Evolutionary conservation across 2,329 filamentous ascomycete genomes (phyloP), one percentile per base, ranked within the genome.

Genomic region (Fusarium poae): DNA sequence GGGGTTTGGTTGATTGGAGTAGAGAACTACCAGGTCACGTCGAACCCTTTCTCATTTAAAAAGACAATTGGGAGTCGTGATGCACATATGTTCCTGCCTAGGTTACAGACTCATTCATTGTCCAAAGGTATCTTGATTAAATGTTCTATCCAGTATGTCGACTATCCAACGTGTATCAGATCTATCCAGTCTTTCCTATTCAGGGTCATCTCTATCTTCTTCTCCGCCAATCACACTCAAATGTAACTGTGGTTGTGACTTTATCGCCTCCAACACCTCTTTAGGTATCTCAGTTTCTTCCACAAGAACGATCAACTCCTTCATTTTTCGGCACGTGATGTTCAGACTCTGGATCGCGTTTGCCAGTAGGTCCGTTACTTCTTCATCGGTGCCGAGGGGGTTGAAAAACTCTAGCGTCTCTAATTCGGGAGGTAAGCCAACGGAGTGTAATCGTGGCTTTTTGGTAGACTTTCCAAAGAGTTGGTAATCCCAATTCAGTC

Each of bases 401-500:
- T 82, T 82, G 60, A 82, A 80, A 58, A 85, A 82, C 53, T 84
- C 82, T 23, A 85, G 66, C 4, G 75, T 80, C 68, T 84, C 80
- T 16, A 85, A 74, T 60, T 79, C 77, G 1, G 82, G 82, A 3
- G 83, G 82, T 20, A 85, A 71, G 15, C 82, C 83, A 18, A 84
- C 82, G 0, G 82, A 84, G 57, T 82, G 78, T 46, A 85, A 65
- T 6, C 83, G 77, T 6, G 83, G 82, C 58, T 80, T 81, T 62
- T 78, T 80, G n/a, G 79, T 79, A 0, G 80, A 77, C 49, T 78
- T 78, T 16, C 83, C 83, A 34, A 84, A 84, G 1, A 85, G 79
- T 63, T 85, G 83, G 43, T 82, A 81, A 67, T 85, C 83, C 79
- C 80, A 82, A 63, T 81, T 82, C 27, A 85, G 46, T 30, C 80